These are phyloP conservation scores for Sarcocystis neurona DNA, from an alignment of 169 alveolate genomes.

Conservation along the genomic window DNA sequence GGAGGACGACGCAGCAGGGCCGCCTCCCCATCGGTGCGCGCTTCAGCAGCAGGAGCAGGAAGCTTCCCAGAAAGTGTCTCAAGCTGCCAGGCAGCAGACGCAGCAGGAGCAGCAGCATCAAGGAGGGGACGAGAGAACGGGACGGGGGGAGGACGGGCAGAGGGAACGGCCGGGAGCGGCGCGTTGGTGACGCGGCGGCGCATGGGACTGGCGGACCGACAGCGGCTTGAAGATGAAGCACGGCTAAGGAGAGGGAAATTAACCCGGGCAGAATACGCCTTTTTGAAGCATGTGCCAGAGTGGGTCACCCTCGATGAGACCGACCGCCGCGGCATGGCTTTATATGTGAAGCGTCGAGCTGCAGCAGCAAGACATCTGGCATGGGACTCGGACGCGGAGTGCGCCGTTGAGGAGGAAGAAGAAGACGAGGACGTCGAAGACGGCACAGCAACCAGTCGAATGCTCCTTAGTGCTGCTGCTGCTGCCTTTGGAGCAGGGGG, in stretches of 20 bases:
- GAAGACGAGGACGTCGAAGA: constrained; percentile 34
- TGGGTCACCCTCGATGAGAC: constrained; percentile 54
- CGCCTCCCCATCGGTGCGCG: neutral
- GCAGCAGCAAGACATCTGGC: constrained; percentile 61
- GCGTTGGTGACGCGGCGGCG: no score
- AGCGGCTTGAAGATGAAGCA: constrained; percentile 35
- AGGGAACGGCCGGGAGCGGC: neutral
- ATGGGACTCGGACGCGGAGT: constrained; percentile 65
- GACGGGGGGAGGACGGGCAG: neutral
- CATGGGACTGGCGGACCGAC: constrained; percentile 27
- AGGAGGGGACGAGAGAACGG: neutral
- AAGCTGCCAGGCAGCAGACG: neutral
- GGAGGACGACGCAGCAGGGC: no score
- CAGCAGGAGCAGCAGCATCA: neutral
- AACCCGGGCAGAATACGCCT: constrained; percentile 63
- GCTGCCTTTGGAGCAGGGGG: neutral
- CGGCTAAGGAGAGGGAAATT: constrained; percentile 62
- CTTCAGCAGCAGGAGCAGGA: neutral
- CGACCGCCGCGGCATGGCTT: constrained; percentile 43
- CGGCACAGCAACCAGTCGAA: neutral
- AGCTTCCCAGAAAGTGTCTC: neutral
- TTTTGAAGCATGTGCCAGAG: constrained; percentile 47
- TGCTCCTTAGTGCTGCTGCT: neutral
- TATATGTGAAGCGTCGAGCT: constrained; percentile 44
- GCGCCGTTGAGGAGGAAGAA: constrained; percentile 43